Percentiles rank a stretch among this genome's conserved stretches.
These are phyloP conservation scores for Fusarium nanum DNA, from an alignment of 2,329 filamentous ascomycete genomes.

Conservation along the genomic window DNA sequence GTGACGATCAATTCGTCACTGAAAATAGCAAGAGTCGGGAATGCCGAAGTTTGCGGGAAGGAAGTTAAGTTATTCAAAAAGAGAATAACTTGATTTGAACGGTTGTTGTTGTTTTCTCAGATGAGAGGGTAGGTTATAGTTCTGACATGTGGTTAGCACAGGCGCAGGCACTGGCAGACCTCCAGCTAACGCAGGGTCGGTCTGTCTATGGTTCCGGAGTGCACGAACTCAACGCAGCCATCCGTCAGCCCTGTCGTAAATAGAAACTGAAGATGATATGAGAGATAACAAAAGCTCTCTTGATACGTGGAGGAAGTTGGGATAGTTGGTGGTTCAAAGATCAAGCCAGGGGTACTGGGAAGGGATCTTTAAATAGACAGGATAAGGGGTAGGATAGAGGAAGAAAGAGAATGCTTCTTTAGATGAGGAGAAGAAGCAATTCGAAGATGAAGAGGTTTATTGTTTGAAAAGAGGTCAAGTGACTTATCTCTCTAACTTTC, in stretches of 20 bases:
- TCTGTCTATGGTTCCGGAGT: constrained; percentile 22
- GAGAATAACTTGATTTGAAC: constrained; percentile 21
- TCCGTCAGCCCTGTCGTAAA: constrained; percentile 49
- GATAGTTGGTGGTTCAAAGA: constrained; percentile 35
- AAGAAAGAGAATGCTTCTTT: constrained; percentile 31
- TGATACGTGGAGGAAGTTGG: constrained; percentile 39
- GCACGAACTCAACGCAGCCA: constrained; percentile 48
- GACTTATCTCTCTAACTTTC: constrained; percentile 42
- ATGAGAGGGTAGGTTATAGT: constrained; percentile 42
- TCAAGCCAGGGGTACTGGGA: constrained; percentile 22
- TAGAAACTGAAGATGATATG: constrained; percentile 44
- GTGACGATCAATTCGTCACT: constrained; percentile 37
- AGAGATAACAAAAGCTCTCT: constrained; percentile 47
- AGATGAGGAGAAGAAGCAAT: constrained; percentile 20
- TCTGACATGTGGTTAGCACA: constrained; percentile 45
- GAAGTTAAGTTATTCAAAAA: constrained; percentile 16
- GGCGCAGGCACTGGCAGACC: neutral
- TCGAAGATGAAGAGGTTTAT: constrained; percentile 11
- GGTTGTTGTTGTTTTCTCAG: constrained; percentile 35
- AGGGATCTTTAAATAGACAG: constrained; percentile 20
- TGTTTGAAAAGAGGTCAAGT: constrained; percentile 31
- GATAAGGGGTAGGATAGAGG: constrained; percentile 8
- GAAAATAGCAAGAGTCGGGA: constrained; percentile 42
- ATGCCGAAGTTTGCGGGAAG: constrained; percentile 29
- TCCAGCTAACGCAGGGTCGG: constrained; percentile 25